Percentiles rank a stretch among this genome's conserved stretches.
These are phyloP conservation scores for Crucihimalaya himalaica DNA, from an alignment of 345 rosid genomes.

Conservation along the genomic window DNA sequence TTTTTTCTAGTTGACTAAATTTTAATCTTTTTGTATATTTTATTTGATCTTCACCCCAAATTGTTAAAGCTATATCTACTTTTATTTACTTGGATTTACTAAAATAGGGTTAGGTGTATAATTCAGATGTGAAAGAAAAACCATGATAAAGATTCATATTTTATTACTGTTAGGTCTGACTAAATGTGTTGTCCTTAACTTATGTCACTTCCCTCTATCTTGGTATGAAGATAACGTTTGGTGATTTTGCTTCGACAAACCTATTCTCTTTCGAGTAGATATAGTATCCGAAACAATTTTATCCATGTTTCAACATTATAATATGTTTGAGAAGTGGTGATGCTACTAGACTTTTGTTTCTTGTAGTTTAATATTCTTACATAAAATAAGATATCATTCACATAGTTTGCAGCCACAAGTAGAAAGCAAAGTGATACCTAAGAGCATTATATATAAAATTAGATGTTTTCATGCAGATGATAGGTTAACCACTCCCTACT, in stretches of 20 bases:
- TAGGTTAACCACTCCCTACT: slow-evolving; percentile 33
- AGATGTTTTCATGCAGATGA: slow-evolving; percentile 20
- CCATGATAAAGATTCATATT: neutral
- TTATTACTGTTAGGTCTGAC: slow-evolving; percentile 32
- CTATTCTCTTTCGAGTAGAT: neutral
- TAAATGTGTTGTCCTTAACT: neutral
- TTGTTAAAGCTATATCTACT: neutral
- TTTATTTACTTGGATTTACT: neutral
- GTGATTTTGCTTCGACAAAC: slow-evolving; percentile 26
- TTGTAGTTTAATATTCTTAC: neutral
- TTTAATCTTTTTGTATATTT: neutral
- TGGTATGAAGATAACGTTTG: slow-evolving; percentile 18
- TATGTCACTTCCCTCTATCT: neutral
- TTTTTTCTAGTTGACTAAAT: no score
- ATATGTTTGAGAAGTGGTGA: slow-evolving; percentile 3
- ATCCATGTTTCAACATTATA: neutral
- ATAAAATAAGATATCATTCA: slow-evolving; percentile 2
- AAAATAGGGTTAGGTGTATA: slow-evolving; percentile 2
- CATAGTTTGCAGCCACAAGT: slow-evolving; percentile 15
- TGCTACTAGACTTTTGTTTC: slow-evolving; percentile 1
- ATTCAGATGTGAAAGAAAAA: neutral
- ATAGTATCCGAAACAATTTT: neutral
- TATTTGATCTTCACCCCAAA: neutral
- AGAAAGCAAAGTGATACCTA: slow-evolving; percentile 38
- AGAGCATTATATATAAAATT: slow-evolving; percentile 32